Evolutionary conservation across 2,329 filamentous ascomycete genomes (phyloP).

Genomic region (Drechmeria coniospora): DNA sequence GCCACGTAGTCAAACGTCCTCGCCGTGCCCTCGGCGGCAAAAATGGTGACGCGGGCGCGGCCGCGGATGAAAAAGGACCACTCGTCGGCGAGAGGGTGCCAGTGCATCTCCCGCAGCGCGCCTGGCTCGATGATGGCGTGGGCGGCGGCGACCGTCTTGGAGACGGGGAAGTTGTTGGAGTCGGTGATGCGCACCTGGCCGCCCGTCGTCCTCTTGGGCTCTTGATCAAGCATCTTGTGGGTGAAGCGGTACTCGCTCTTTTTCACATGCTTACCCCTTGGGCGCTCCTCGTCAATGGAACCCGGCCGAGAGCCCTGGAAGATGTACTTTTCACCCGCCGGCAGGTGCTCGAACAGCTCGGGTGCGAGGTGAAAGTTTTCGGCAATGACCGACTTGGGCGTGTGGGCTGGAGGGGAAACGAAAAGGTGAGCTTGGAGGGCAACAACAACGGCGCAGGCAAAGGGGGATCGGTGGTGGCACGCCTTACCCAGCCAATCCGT

Average conservation of each 20-base stretch:
- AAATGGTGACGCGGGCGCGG: constrained; percentile 58
- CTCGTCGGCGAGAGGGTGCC: constrained; percentile 66
- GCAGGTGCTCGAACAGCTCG: constrained; percentile 54
- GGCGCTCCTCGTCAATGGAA: constrained; percentile 49
- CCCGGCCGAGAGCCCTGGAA: constrained; percentile 54
- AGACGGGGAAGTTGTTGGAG: constrained; percentile 60
- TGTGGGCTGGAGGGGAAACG: constrained; percentile 34
- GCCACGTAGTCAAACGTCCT: constrained; percentile 63
- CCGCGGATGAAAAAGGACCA: constrained; percentile 69
- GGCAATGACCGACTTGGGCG: constrained; percentile 53
- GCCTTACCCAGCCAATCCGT: constrained; percentile 53
- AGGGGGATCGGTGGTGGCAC: no score
- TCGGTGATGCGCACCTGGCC: constrained; percentile 62
- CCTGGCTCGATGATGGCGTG: constrained; percentile 57
- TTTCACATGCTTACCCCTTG: constrained; percentile 44
- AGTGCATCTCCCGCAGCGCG: constrained; percentile 66
- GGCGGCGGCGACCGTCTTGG: constrained; percentile 57
- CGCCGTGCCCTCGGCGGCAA: constrained; percentile 51
- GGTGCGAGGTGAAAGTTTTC: constrained; percentile 64
- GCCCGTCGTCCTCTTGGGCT: constrained; percentile 49
- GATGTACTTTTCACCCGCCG: constrained; percentile 57
- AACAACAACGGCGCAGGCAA: not conserved
- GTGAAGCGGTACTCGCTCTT: constrained; percentile 54
- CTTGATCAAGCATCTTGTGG: constrained; percentile 56
- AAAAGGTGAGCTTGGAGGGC: not conserved